Conservation (phyloP, 2,329 filamentous ascomycete species). For the Alternaria rosae region DNA sequence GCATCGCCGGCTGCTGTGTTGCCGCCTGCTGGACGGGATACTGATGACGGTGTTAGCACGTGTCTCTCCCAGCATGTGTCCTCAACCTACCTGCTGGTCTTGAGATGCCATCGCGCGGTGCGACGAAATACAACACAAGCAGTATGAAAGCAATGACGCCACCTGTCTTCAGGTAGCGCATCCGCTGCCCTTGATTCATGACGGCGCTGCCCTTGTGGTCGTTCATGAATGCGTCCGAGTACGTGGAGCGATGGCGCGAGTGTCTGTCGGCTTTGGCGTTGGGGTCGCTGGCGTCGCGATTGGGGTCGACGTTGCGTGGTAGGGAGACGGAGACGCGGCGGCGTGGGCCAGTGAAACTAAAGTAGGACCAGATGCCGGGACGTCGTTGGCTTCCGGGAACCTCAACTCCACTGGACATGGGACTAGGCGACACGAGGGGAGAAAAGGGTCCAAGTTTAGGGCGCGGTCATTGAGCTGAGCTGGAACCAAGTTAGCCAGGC, state of each 20-base stretch:
- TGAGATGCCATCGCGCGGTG: constrained; percentile 51
- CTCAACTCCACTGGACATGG: constrained; percentile 65
- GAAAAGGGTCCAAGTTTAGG: constrained; percentile 31
- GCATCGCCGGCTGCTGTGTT: constrained; percentile 64
- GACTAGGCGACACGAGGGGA: constrained; percentile 31
- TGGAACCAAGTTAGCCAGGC: constrained; percentile 22
- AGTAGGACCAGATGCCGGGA: constrained; percentile 62
- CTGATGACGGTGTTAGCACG: constrained; percentile 13
- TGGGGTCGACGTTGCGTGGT: constrained; percentile 50
- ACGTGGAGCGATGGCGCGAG: constrained; percentile 44
- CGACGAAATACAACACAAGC: constrained; percentile 64
- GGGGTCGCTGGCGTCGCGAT: constrained; percentile 50
- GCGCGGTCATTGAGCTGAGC: constrained; percentile 29
- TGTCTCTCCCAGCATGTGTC: not conserved
- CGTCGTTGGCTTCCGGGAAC: constrained; percentile 52
- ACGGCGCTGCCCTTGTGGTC: constrained; percentile 56
- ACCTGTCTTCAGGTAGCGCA: constrained; percentile 68
- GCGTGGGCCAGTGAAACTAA: constrained; percentile 59
- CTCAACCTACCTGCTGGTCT: constrained; percentile 31
- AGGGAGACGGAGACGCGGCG: constrained; percentile 61
- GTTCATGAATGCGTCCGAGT: constrained; percentile 51
- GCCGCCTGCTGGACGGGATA: constrained; percentile 41
- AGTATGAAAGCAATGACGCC: constrained; percentile 66
- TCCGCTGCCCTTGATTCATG: constrained; percentile 69
- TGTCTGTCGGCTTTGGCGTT: constrained; percentile 58